These are phyloP conservation scores for Deinandra increscens DNA, from an alignment of 129 eudicot genomes.

Conservation along the genomic window DNA sequence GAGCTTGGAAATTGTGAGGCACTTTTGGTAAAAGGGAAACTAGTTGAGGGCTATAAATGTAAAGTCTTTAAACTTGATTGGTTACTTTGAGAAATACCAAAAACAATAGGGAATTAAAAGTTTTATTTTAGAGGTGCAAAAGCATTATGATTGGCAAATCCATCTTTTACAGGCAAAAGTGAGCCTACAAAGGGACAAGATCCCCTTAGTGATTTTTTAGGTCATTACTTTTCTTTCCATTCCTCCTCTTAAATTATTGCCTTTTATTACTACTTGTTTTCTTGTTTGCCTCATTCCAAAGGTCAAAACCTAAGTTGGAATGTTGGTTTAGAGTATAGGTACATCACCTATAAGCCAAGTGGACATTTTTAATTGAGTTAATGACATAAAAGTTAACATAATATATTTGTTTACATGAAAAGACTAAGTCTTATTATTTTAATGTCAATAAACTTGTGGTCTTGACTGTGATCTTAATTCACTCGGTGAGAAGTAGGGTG, in stretches of 20 bases:
- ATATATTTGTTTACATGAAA: too few relatives aligned
- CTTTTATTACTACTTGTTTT: constrained; percentile 27
- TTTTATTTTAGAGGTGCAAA: constrained; percentile 28
- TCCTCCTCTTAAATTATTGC: constrained; percentile 30
- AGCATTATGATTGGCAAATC: constrained; percentile 39
- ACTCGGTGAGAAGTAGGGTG: too few relatives aligned
- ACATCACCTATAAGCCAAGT: too few relatives aligned
- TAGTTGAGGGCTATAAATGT: constrained; percentile 31
- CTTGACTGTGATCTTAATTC: too few relatives aligned
- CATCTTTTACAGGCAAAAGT: constrained; percentile 39
- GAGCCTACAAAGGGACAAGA: constrained; percentile 47
- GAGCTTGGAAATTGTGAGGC: constrained; percentile 33
- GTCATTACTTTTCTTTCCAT: constrained; percentile 41
- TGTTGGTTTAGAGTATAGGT: constrained; percentile 24
- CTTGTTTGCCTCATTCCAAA: constrained; percentile 33
- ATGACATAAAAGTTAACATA: too few relatives aligned
- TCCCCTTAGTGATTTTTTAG: constrained; percentile 40
- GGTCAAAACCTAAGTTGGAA: constrained; percentile 36
- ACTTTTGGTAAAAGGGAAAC: constrained; percentile 29
- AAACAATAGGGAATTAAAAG: constrained; percentile 23
- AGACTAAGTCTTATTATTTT: too few relatives aligned
- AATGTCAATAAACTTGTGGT: too few relatives aligned
- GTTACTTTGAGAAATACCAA: constrained; percentile 37
- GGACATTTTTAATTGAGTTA: too few relatives aligned
- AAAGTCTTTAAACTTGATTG: constrained; percentile 35